A percentile compares a stretch with the other conserved stretches of the same genome.
Conservation (phyloP, 2,329 filamentous ascomycete species). For the Trichophyton rubrum region DNA sequence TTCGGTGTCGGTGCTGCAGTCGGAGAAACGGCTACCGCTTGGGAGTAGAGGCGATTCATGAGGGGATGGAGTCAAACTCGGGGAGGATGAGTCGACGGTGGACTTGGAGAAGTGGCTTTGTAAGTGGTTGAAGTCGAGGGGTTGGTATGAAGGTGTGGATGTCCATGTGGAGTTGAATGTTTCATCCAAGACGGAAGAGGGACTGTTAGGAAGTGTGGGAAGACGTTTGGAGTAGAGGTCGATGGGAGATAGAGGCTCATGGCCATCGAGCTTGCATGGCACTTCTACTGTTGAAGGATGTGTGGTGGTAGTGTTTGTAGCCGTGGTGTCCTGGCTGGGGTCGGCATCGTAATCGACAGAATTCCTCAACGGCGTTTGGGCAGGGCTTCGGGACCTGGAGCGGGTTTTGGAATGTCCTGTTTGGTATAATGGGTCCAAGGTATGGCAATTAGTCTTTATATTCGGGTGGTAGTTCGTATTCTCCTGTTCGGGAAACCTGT, state of each 20-base stretch:
- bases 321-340: background rate
- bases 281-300: background rate
- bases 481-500: background rate
- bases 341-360: background rate
- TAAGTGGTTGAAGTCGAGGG: slow-evolving; percentile 22
- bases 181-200: slow-evolving; percentile 35
- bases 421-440: background rate
- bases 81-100: slow-evolving; percentile 21
- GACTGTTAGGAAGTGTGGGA: slow-evolving; percentile 35
- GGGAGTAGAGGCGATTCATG: slow-evolving; percentile 13
- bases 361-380: background rate
- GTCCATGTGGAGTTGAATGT: slow-evolving; percentile 11
- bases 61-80: too few relatives aligned
- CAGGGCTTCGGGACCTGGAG: background rate
- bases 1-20: slow-evolving; percentile 29
- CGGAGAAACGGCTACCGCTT: slow-evolving; percentile 29
- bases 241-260: background rate
- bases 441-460: background rate
- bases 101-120: slow-evolving; percentile 34
- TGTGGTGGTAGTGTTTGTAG: background rate
- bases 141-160: slow-evolving; percentile 16
- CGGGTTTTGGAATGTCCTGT: background rate
- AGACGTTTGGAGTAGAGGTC: slow-evolving; percentile 26
- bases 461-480: background rate
- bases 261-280: background rate